Conservation (phyloP, 805 yeast genomes). For the Saturnispora serradocipensis region DNA sequence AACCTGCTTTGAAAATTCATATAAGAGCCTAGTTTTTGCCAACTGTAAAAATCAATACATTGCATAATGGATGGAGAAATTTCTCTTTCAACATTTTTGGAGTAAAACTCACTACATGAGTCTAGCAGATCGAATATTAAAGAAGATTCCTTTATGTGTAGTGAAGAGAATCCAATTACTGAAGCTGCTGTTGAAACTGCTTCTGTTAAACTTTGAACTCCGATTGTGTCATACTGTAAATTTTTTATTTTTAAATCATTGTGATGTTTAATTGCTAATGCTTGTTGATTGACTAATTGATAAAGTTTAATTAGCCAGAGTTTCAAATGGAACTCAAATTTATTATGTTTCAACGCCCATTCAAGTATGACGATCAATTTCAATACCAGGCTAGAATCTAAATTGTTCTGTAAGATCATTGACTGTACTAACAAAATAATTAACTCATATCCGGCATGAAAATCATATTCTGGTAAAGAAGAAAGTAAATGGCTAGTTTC, state of each 20-base stretch:
- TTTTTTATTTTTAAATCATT: conserved; percentile 54
- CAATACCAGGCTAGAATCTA: conserved; percentile 22
- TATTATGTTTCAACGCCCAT: conserved; percentile 43
- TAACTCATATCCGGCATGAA: conserved; percentile 60
- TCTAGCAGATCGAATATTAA: conserved; percentile 26
- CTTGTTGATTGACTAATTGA: conserved; percentile 44
- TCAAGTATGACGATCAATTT: conserved; percentile 51
- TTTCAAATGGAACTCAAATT: conserved; percentile 62
- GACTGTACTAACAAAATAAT: conserved; percentile 45
- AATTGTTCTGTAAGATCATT: conserved; percentile 9
- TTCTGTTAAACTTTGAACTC: conserved; percentile 44
- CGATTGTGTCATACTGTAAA: conserved; percentile 66
- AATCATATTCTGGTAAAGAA: conserved; percentile 51
- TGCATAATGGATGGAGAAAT: conserved; percentile 37
- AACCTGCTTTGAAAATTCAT: conserved; percentile 49
- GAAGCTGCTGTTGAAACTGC: conserved; percentile 31
- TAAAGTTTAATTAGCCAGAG: conserved; percentile 66
- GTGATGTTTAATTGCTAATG: conserved; percentile 43
- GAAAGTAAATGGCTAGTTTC: conserved; percentile 29
- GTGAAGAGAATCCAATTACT: neutral
- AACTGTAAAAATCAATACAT: conserved; percentile 52
- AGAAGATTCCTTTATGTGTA: neutral
- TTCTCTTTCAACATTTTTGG: conserved; percentile 41
- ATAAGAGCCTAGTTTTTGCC: conserved; percentile 60
- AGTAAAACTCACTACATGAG: conserved; percentile 40